Evolutionary conservation across 306 rosid species (phyloP).

Genomic region (Lablab purpureus): DNA sequence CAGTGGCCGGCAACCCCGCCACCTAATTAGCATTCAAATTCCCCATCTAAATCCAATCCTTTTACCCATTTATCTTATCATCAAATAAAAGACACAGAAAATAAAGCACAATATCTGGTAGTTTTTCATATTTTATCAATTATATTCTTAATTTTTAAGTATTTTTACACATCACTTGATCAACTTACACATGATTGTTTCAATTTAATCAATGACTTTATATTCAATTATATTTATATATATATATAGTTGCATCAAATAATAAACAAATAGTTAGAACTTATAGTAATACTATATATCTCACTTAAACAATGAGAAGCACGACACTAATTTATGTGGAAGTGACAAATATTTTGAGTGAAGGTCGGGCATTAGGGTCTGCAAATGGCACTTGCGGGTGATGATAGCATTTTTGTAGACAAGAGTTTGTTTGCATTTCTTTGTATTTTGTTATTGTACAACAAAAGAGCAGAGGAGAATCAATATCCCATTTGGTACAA

Average conservation of each 20-base stretch:
- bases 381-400: slow-evolving; percentile 38
- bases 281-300: too few species aligned
- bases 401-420: background rate
- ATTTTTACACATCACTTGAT: too few species aligned
- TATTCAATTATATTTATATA: too few species aligned
- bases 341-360: slow-evolving; percentile 30
- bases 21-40: slow-evolving; percentile 26
- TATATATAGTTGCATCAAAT: too few species aligned
- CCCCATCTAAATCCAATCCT: slow-evolving; percentile 28
- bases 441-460: background rate
- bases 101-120: background rate
- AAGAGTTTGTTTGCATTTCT: slow-evolving; percentile 12
- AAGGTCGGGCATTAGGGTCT: slow-evolving; percentile 1
- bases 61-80: background rate
- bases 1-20: slow-evolving; percentile 53
- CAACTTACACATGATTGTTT: too few species aligned
- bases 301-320: too few species aligned
- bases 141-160: background rate
- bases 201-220: too few species aligned
- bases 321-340: slow-evolving; percentile 14
- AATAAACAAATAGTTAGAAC: too few species aligned
- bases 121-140: background rate
- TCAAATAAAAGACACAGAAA: background rate
- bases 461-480: background rate
- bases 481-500: slow-evolving; percentile 23